Conservation (phyloP, 352 stramenopile genomes). For the Globisporangium lucens region DNA sequence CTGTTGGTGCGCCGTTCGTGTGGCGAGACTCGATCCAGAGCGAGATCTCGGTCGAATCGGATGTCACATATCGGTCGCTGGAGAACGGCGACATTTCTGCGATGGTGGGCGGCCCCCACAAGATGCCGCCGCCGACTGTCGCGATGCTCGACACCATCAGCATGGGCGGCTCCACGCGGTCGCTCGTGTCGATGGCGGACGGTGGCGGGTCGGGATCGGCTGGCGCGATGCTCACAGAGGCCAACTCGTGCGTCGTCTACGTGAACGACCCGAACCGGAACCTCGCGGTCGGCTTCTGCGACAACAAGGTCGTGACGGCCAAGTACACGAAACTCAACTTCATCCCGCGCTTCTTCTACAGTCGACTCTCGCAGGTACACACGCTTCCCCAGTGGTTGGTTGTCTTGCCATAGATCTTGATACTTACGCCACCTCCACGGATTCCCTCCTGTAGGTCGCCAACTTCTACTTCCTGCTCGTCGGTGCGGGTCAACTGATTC, state of each 20-base stretch:
- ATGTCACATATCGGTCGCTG: constrained; percentile 42
- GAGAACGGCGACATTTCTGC: constrained; percentile 35
- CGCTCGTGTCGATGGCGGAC: constrained; percentile 15
- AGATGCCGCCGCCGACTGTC: not conserved
- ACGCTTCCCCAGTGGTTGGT: not conserved
- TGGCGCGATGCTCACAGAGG: constrained; percentile 28
- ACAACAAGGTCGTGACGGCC: constrained; percentile 81
- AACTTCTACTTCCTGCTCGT: constrained; percentile 92
- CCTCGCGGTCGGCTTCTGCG: constrained; percentile 47
- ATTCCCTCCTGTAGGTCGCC: constrained; percentile 30
- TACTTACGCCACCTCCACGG: not conserved
- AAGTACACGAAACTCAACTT: constrained; percentile 90
- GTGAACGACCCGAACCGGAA: constrained; percentile 69
- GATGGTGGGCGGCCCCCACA: constrained; percentile 5
- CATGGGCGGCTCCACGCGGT: constrained; percentile 8
- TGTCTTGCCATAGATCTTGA: not conserved
- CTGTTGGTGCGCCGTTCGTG: constrained; percentile 6
- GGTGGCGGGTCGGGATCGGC: not conserved
- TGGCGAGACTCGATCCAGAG: constrained; percentile 34
- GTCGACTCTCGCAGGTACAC: constrained; percentile 67
- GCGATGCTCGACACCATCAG: constrained; percentile 6
- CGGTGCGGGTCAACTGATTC: constrained; percentile 81
- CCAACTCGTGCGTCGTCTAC: constrained; percentile 63
- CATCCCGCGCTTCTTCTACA: constrained; percentile 82
- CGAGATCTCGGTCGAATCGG: constrained; percentile 40